Evolutionary conservation across 1,284 basidiomycete species (phyloP).

Genomic region (Ceratobasidium sp.): DNA sequence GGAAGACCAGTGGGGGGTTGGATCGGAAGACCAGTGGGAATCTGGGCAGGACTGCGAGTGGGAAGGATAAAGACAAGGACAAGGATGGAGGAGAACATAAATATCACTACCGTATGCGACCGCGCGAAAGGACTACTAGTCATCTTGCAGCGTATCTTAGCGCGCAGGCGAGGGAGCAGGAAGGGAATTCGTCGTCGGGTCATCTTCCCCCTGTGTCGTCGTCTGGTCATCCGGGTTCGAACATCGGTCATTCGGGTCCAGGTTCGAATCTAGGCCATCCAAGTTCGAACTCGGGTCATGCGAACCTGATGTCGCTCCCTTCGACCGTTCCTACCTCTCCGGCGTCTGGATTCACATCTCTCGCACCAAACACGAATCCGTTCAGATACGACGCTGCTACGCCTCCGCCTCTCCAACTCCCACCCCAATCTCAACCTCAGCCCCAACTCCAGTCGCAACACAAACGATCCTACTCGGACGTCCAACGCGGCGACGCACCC

Average conservation of each 20-base stretch:
- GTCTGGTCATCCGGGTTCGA: neutral
- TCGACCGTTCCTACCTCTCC: slow-evolving; percentile 37
- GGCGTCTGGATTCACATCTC: slow-evolving; percentile 37
- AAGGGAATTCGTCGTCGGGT: neutral
- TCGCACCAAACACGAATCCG: slow-evolving; percentile 28
- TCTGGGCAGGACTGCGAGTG: neutral
- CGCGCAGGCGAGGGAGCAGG: slow-evolving; percentile 21
- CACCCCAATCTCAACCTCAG: neutral
- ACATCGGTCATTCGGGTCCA: neutral
- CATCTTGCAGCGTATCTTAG: slow-evolving; percentile 37
- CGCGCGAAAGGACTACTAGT: slow-evolving; percentile 39
- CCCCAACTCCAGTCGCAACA: neutral
- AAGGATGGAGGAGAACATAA: slow-evolving; percentile 30
- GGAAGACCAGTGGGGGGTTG: too few relatives aligned
- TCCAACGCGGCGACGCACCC: slow-evolving; percentile 21
- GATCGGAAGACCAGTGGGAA: neutral
- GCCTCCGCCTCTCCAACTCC: neutral
- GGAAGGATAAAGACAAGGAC: neutral
- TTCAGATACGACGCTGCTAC: slow-evolving; percentile 30
- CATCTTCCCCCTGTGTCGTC: neutral
- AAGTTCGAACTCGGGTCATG: slow-evolving; percentile 8
- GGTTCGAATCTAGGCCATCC: neutral
- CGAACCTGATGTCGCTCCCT: neutral
- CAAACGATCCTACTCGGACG: slow-evolving; percentile 27
- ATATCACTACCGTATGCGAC: slow-evolving; percentile 39